phyloP scores from a whole-genome alignment of 1,284 basidiomycete species.

The Sanguinoderma infundibulare region DNA sequence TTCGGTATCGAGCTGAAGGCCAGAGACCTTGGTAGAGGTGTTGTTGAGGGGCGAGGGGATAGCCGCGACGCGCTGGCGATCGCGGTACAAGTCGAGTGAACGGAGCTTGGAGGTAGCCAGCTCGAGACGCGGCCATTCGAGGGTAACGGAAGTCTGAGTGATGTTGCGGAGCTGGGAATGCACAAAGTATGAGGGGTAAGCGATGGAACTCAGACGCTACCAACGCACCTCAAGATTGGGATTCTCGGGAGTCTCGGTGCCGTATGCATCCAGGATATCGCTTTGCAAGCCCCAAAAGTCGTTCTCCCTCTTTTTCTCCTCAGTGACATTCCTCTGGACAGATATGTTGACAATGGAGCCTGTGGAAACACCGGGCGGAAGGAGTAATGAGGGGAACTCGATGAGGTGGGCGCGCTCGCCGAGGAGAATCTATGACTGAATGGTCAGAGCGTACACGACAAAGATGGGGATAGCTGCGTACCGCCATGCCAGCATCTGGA shows the following conservation, averaged over 20 bases:
- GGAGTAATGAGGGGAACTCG: conserved; percentile 92
- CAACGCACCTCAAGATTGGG: conserved; percentile 71
- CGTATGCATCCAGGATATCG: conserved; percentile 79
- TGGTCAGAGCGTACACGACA: not conserved
- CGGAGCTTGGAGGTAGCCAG: conserved; percentile 86
- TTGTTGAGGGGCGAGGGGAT: conserved; percentile 84
- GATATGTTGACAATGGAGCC: conserved; percentile 98
- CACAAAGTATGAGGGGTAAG: not conserved
- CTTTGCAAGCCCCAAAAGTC: conserved; percentile 87
- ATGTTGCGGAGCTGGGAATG: conserved; percentile 79
- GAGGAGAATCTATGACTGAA: conserved; percentile 73
- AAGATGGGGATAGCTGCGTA: conserved; percentile 39
- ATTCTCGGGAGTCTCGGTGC: conserved; percentile 67
- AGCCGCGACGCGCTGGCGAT: conserved; percentile 83
- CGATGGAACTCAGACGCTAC: not conserved
- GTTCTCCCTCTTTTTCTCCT: conserved; percentile 80
- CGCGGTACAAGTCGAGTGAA: conserved; percentile 89
- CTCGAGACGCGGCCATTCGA: conserved; percentile 89
- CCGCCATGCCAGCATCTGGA: conserved; percentile 83
- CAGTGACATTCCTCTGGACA: conserved; percentile 81
- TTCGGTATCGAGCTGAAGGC: conserved; percentile 85
- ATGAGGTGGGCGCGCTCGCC: conserved; percentile 93
- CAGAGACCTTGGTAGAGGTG: conserved; percentile 89
- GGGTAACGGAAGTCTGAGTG: conserved; percentile 92
- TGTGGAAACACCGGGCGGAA: conserved; percentile 88